Conservation (phyloP, 1,284 basidiomycete genomes). For the Sanghuangporus baumii region DNA sequence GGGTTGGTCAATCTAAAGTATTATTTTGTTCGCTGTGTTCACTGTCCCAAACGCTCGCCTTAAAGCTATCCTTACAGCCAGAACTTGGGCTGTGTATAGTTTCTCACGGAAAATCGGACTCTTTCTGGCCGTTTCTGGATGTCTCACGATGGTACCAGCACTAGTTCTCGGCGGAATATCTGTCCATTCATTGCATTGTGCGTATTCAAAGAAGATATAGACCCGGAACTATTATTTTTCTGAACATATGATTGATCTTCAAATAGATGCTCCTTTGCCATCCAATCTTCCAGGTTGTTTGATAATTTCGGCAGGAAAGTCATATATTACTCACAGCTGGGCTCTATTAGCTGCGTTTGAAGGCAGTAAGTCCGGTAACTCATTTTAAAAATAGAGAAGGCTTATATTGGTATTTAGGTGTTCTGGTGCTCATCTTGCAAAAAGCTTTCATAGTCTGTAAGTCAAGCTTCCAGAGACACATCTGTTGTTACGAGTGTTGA, state of each 20-base stretch:
- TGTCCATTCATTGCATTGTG: not conserved
- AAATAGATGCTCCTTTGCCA: not conserved
- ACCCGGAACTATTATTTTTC: not conserved
- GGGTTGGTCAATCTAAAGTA: not conserved
- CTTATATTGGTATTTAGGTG: not conserved
- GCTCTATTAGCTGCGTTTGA: not conserved
- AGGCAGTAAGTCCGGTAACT: not conserved
- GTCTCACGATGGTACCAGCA: not conserved
- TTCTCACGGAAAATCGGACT: not conserved
- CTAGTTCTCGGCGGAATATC: not conserved
- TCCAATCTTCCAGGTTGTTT: not conserved
- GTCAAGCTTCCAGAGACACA: not conserved
- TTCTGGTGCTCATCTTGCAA: not conserved
- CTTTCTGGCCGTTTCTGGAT: not conserved
- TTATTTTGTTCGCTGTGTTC: not conserved
- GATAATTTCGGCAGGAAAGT: not conserved
- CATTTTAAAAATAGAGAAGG: not conserved
- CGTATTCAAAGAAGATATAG: not conserved
- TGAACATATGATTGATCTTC: not conserved
- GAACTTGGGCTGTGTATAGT: slow-evolving; percentile 1
- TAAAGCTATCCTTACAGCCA: not conserved
- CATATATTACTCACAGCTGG: not conserved
- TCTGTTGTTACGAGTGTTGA: not conserved
- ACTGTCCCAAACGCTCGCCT: not conserved
- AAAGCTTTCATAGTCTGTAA: not conserved